Base-by-base conservation (phyloP, 371 early-diverging fungal genomes). In the Dinochytrium kinnereticum region DNA sequence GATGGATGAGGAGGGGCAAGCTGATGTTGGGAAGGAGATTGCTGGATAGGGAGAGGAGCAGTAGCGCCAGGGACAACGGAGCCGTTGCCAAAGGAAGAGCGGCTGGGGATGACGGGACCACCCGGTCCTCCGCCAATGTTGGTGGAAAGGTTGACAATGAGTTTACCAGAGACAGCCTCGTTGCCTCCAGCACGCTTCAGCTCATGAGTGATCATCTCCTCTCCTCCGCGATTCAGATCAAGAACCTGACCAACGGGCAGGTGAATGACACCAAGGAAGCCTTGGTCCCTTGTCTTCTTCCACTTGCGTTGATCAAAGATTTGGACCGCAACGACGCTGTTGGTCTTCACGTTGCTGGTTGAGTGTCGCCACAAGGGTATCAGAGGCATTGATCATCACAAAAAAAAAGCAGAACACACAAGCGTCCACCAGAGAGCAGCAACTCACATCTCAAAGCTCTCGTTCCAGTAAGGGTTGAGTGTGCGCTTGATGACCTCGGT, bases 221-320 rank as follows among this genome's bases (percentile, higher is more conserved):
- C 84, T 33, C 85, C 86, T 21, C 80, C 81, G 3, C 66, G 64
- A 30, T 30, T 67, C 24, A 84, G 68, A 70, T 96, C 91, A 78
- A 97, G 89, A 30, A 96, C 87, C 75, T 87, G 88, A 68, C 90
- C 86, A 73, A 96, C 88, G 76, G 91, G 89, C 15, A 96, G 86
- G 76, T 95, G 95, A 69, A 96, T 89, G 31, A 96, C 95, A 36
- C 98, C 98, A 28, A 98, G 83, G 80, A 96, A 96, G 0, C 98
- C 97, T 82, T 97, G 97, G 72, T 92, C 90, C 79, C 90, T 92
- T 5, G 71, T 69, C 88, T 93, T 95, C 85, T 95, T 96, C 81
- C 94, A 96, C 80, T 95, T 95, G 79, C 92, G 90, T 84, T 96
- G 96, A 83, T 98, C 98, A 87, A 96, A 98, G 30, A 98, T 91